Evolutionary conservation across 148 eudicot genomes (phyloP).

Genomic region (Arctostaphylos glauca): DNA sequence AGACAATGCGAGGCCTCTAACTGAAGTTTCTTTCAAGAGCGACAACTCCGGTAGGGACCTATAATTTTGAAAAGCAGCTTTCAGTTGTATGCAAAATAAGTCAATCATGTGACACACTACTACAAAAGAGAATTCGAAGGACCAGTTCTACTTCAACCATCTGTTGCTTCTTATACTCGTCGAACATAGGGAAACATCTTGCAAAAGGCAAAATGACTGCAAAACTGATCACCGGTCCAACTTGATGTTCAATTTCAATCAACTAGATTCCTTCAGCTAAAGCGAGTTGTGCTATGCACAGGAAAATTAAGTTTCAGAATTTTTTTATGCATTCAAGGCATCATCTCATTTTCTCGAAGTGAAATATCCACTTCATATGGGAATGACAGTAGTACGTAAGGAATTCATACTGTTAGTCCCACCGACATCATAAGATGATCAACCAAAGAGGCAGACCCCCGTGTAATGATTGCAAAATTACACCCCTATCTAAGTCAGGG

Average conservation of each 20-base stretch:
- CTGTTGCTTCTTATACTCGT: not conserved
- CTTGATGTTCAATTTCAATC: not conserved
- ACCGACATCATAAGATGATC: too few relatives aligned
- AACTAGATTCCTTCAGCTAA: not conserved
- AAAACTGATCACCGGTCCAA: not conserved
- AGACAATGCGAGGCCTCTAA: constrained; percentile 57
- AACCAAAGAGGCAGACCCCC: too few relatives aligned
- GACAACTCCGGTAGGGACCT: constrained; percentile 91
- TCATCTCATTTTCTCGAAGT: not conserved
- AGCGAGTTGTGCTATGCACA: not conserved
- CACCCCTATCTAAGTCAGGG: not conserved
- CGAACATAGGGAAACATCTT: not conserved
- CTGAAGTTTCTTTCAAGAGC: constrained; percentile 63
- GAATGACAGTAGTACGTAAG: too few relatives aligned
- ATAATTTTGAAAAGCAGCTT: constrained; percentile 15
- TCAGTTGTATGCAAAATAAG: not conserved
- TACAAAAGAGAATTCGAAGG: not conserved
- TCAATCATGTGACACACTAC: not conserved
- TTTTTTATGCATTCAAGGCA: not conserved
- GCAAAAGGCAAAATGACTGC: not conserved
- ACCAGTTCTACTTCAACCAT: not conserved
- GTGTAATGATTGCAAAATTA: not conserved
- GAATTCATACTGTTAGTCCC: too few relatives aligned
- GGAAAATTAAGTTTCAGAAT: not conserved
- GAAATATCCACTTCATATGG: not conserved